Conservation (phyloP, 768 basidiomycete species). For the Hebeloma cylindrosporum region DNA sequence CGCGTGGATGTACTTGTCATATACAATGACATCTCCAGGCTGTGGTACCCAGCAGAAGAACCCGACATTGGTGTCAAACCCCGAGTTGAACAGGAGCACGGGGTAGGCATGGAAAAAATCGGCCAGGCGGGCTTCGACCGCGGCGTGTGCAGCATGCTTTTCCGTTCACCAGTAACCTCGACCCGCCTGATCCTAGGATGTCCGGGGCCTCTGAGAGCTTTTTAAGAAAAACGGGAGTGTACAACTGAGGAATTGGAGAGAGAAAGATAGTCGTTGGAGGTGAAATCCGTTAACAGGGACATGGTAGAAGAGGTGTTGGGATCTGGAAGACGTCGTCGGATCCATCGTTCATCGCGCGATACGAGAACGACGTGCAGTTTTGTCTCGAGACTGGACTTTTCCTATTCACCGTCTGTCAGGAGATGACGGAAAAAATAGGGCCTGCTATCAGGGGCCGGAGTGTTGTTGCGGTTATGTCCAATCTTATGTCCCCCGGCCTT, state of each 20-base stretch:
- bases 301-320: too few relatives aligned
- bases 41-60: conserved; percentile 84
- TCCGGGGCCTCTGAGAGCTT: conserved; percentile 49
- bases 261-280: conserved; percentile 91
- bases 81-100: conserved; percentile 87
- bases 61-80: conserved; percentile 89
- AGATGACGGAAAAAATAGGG: too few relatives aligned
- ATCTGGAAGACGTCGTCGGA: conserved; percentile 69
- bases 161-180: conserved; percentile 79
- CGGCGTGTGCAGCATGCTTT: conserved; percentile 64
- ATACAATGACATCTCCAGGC: conserved; percentile 70
- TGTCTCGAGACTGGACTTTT: too few relatives aligned
- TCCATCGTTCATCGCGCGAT: conserved; percentile 65
- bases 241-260: conserved; percentile 61
- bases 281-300: conserved; percentile 59
- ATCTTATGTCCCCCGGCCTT: too few relatives aligned
- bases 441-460: too few relatives aligned
- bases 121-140: conserved; percentile 69
- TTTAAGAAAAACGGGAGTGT: conserved; percentile 55
- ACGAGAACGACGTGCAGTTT: conserved; percentile 52
- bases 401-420: too few relatives aligned
- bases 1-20: conserved; percentile 89
- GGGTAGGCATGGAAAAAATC: conserved; percentile 59
- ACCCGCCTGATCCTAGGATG: conserved; percentile 85
- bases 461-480: too few relatives aligned